Base-by-base conservation (phyloP, 192 early-diverging fungal genomes). In the Rhizoclosmatium sp. region DNA sequence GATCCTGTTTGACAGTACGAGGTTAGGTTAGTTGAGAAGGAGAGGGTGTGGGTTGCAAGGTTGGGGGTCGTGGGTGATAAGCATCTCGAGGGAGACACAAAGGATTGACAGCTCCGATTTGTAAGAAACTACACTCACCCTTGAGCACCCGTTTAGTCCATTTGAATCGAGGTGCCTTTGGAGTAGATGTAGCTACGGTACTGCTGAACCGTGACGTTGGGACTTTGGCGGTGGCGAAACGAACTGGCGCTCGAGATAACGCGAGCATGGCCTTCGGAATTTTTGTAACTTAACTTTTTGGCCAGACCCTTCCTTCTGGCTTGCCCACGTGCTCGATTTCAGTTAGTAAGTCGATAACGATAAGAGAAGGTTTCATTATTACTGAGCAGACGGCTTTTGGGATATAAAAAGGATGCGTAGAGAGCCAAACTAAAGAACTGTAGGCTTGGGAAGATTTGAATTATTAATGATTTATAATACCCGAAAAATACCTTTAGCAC, bases 131-230 rank as follows among this genome's bases (percentile, higher is more conserved):
- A 48, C 39, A 5, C 70, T 42, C 54, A 75, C 75, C 75, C 9
- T 21, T 67, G 10, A 76, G 39, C n/a, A 76, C 45, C 23, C 64
- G 61, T 40, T 76, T 76, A 7, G 75, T 76, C 75, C 75, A 76
- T 76, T 76, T 76, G 64, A 76, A 76, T 39, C 75, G 41, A 16
- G 75, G 64, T 2, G 75, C 1, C 16, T 12, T 49, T 4, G 69
- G 47, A 47, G 44, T 7, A 47, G 21, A 19, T 16, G 56, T 58
- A 12, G 69, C 69, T 21, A 58, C n/a, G 10, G 69, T 54, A 19
- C 51, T 71, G 12, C 39, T 71, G 69, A 68, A 68, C 56, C 69
- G 12, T 2, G 47, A 4, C 7, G 14, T 19, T 23, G 14, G 45
- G 45, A 68, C 19, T 5, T 41, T 68, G 66, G 45, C 9, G 31